Evolutionary conservation across 2,329 filamentous ascomycete species (phyloP).

Genomic region (Pseudogymnoascus sp.): DNA sequence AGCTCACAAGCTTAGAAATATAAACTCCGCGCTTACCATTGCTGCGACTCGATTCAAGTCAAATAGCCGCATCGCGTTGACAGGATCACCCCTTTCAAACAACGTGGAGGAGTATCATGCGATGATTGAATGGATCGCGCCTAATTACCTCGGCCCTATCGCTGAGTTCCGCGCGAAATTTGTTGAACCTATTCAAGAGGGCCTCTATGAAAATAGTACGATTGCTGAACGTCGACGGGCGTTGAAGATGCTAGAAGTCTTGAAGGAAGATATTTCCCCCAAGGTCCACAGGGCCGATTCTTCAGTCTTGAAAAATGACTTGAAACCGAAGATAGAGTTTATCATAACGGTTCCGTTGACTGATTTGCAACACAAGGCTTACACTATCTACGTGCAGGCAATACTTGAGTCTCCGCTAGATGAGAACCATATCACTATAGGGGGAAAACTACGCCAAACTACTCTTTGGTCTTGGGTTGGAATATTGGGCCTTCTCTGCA

Average conservation of each 20-base stretch:
- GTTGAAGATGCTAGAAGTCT: constrained; percentile 58
- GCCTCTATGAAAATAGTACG: constrained; percentile 60
- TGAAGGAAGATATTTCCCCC: constrained; percentile 65
- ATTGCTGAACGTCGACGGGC: constrained; percentile 48
- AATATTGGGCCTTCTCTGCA: constrained; percentile 47
- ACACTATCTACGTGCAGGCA: constrained; percentile 44
- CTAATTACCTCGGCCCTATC: constrained; percentile 64
- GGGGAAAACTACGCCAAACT: constrained; percentile 32
- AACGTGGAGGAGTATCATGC: constrained; percentile 75
- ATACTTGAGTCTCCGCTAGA: constrained; percentile 24
- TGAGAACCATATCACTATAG: constrained; percentile 24
- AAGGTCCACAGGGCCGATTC: constrained; percentile 74
- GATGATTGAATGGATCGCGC: constrained; percentile 85
- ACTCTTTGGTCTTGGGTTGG: constrained; percentile 49
- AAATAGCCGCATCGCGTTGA: constrained; percentile 69
- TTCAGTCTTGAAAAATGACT: constrained; percentile 53
- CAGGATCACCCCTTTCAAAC: constrained; percentile 80
- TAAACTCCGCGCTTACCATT: constrained; percentile 42
- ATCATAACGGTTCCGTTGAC: constrained; percentile 69
- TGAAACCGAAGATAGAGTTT: constrained; percentile 75
- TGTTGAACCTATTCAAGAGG: constrained; percentile 63
- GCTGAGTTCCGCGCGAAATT: constrained; percentile 65
- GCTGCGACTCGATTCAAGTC: constrained; percentile 57
- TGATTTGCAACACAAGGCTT: constrained; percentile 54
- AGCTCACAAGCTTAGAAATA: constrained; percentile 72